Evolutionary conservation across 2,329 filamentous ascomycete species (phyloP).

Genomic region (Colletotrichum lini): DNA sequence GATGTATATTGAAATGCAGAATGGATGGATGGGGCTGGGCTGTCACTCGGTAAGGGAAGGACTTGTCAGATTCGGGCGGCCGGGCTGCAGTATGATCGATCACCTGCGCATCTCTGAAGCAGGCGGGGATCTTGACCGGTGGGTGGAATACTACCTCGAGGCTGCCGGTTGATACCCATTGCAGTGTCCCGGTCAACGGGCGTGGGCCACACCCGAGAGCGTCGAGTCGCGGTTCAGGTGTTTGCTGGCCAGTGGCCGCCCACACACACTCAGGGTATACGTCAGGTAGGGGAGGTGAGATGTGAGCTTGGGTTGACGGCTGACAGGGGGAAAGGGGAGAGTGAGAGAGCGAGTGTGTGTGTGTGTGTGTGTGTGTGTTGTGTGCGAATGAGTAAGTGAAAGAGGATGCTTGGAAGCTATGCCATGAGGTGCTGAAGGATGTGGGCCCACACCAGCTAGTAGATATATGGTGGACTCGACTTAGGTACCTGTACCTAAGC

Average conservation of each 20-base stretch:
- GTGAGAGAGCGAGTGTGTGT: too few relatives aligned
- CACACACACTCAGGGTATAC: background rate
- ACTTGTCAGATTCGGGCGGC: constrained; percentile 36
- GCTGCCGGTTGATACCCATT: constrained; percentile 26
- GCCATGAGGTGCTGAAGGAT: constrained; percentile 40
- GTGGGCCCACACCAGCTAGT: constrained; percentile 19
- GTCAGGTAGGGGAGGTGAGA: constrained; percentile 7
- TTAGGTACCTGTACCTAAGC: background rate
- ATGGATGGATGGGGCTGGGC: background rate
- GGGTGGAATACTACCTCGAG: constrained; percentile 26
- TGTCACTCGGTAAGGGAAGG: constrained; percentile 21
- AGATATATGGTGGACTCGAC: too few relatives aligned
- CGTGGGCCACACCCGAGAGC: constrained; percentile 19
- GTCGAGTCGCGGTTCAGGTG: constrained; percentile 1
- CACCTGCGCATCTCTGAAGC: constrained; percentile 35
- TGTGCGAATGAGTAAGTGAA: too few relatives aligned
- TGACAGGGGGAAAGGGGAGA: constrained; percentile 3
- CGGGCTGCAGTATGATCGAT: constrained; percentile 34
- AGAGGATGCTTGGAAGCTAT: constrained; percentile 10
- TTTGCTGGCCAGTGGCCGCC: background rate
- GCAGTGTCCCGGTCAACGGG: constrained; percentile 33
- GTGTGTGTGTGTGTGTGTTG: too few relatives aligned
- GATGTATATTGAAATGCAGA: constrained; percentile 2
- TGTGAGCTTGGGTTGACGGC: constrained; percentile 13
- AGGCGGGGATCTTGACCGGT: constrained; percentile 39